Base-by-base conservation (phyloP, 2,329 filamentous ascomycete genomes). In the Scortechinia acanthostroma region DNA sequence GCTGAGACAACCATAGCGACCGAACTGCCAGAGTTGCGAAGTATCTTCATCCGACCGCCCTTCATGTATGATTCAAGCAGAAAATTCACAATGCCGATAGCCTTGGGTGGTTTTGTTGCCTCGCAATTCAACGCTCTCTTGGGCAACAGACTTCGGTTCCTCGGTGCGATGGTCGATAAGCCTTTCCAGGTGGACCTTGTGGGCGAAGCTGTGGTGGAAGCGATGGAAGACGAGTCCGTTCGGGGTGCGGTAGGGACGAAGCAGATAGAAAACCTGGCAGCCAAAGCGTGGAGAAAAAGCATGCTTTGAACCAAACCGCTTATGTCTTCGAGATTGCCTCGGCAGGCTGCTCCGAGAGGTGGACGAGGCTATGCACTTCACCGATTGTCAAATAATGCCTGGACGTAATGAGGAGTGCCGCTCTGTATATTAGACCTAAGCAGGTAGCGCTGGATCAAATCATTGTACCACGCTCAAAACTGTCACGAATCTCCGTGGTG, bases 381-480 rank as follows among this genome's bases (percentile, higher is more conserved):
- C n/a, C n/a, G n/a, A n/a, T n/a, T n/a, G n/a, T n/a, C n/a, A n/a
- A n/a, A n/a, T n/a, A n/a, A n/a, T n/a, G n/a, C n/a, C n/a, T n/a
- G n/a, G n/a, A n/a, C n/a, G n/a, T n/a, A n/a, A n/a, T n/a, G n/a
- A n/a, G n/a, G n/a, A n/a, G n/a, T n/a, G n/a, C n/a, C n/a, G n/a
- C n/a, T n/a, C n/a, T n/a, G n/a, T n/a, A n/a, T n/a, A n/a, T n/a
- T n/a, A n/a, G n/a, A n/a, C n/a, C n/a, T n/a, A n/a, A n/a, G n/a
- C n/a, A n/a, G n/a, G n/a, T n/a, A n/a, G n/a, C n/a, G n/a, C n/a
- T n/a, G 25, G n/a, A 30, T 74, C 60, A 97, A 62, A 97, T 93
- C 77, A 94, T 94, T 3, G 93, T 97, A 16, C 93, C 93, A 51
- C 93, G 80, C 76, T 98, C 93, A 62, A 98, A 98, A 64, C 87